phyloP scores from a whole-genome alignment of 2,329 filamentous ascomycete species.

The Hymenoscyphus albidus region DNA sequence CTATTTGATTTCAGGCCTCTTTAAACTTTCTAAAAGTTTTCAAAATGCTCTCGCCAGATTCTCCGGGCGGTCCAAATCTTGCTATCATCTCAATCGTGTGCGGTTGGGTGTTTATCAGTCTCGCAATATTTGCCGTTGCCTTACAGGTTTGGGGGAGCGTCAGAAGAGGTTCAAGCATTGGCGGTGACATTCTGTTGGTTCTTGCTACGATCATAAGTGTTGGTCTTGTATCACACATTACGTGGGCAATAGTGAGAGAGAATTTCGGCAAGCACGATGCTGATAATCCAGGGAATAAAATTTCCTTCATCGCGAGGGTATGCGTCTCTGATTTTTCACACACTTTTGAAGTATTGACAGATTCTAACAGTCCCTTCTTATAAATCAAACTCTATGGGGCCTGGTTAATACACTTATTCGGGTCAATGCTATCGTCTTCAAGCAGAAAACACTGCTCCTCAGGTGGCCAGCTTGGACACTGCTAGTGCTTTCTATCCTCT shows the following conservation, averaged over 20 bases:
- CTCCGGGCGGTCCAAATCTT: background rate
- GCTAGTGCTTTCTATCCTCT: background rate
- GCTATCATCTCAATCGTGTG: background rate
- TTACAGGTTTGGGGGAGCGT: background rate
- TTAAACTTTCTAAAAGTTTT: background rate
- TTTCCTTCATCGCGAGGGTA: background rate
- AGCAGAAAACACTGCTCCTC: background rate
- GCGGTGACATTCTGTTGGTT: background rate
- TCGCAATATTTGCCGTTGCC: background rate
- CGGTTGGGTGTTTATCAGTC: background rate
- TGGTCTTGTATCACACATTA: background rate
- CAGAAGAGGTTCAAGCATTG: background rate
- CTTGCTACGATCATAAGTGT: background rate
- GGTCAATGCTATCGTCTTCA: background rate
- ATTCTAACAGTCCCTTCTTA: background rate
- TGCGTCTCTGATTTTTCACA: background rate
- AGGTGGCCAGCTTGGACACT: background rate
- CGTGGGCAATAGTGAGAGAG: background rate
- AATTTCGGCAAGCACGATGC: background rate
- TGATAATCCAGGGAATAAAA: background rate
- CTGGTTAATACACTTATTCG: background rate
- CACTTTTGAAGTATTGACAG: background rate
- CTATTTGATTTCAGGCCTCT: background rate
- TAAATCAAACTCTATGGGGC: constrained; percentile 5
- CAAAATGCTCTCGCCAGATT: background rate